Conservation (phyloP, 1,284 basidiomycete species). For the Cryptococcus jaspeensis region DNA sequence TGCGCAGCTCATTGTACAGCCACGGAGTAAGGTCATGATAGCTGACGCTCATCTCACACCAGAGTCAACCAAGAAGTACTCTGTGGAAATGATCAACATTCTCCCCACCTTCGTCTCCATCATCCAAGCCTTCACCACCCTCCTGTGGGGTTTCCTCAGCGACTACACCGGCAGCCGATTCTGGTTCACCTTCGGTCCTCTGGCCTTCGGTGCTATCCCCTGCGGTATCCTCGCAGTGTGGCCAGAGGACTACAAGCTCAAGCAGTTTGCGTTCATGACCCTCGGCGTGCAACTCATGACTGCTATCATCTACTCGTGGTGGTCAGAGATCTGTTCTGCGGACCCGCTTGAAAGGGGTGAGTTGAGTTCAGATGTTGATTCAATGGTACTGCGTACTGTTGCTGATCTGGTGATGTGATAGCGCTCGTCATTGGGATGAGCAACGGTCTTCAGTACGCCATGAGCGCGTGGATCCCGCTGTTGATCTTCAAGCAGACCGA, state of each 20-base stretch:
- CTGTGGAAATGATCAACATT: constrained; percentile 8
- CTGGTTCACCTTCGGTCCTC: neutral
- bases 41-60: too few species aligned
- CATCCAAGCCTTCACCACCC: neutral
- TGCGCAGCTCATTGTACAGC: too few species aligned
- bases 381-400: too few species aligned
- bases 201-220: neutral
- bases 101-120: constrained; percentile 9
- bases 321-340: constrained; percentile 7
- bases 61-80: neutral
- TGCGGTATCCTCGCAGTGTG: constrained; percentile 7
- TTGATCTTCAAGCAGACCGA: constrained; percentile 15
- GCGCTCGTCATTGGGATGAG: neutral
- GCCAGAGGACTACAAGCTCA: neutral
- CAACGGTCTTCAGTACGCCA: constrained; percentile 7
- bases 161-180: neutral
- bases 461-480: constrained; percentile 11
- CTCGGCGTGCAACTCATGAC: constrained; percentile 10
- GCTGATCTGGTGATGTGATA: neutral
- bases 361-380: neutral
- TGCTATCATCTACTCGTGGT: constrained; percentile 12
- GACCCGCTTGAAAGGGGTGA: constrained; percentile 11
- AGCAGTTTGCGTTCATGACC: constrained; percentile 5
- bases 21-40: too few species aligned
- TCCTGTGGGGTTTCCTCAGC: neutral